Conservation (phyloP, 2,329 filamentous ascomycete species). For the Epichloe hybrida region DNA sequence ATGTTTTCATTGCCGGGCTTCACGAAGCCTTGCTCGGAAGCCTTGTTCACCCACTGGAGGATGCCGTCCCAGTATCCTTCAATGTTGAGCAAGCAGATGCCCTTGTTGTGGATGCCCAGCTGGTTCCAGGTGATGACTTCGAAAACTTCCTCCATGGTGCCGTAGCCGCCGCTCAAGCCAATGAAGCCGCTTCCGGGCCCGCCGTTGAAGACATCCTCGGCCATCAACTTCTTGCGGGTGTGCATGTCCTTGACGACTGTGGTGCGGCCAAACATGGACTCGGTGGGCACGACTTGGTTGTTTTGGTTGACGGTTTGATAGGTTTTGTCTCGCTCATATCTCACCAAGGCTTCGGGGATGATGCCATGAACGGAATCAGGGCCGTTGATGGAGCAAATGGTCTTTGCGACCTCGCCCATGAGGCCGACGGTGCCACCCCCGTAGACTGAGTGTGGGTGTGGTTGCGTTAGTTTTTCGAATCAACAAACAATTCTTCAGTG, state of each 20-base stretch:
- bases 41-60: slow-evolving; percentile 64
- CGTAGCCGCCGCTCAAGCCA: slow-evolving; percentile 77
- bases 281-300: slow-evolving; percentile 48
- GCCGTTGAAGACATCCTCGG: slow-evolving; percentile 67
- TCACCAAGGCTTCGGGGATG: slow-evolving; percentile 75
- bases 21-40: slow-evolving; percentile 68
- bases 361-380: slow-evolving; percentile 80
- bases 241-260: slow-evolving; percentile 95
- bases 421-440: slow-evolving; percentile 93
- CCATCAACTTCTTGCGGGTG: slow-evolving; percentile 89
- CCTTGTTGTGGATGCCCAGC: slow-evolving; percentile 73
- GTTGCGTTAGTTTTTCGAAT: neutral
- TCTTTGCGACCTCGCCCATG: slow-evolving; percentile 88
- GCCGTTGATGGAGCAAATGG: slow-evolving; percentile 70
- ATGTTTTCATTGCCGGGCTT: slow-evolving; percentile 57
- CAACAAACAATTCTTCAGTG: neutral
- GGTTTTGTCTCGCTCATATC: slow-evolving; percentile 56
- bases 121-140: slow-evolving; percentile 93
- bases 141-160: slow-evolving; percentile 91
- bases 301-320: slow-evolving; percentile 31
- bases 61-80: slow-evolving; percentile 88
- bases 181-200: slow-evolving; percentile 81
- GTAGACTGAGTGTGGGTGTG: slow-evolving; percentile 50
- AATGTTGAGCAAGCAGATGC: slow-evolving; percentile 73
- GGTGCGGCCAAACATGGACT: slow-evolving; percentile 60